A percentile compares a stretch with the other conserved stretches of the same genome.
phyloP scores from a whole-genome alignment of 2,329 filamentous ascomycete genomes.

The Botrytis fragariae region DNA sequence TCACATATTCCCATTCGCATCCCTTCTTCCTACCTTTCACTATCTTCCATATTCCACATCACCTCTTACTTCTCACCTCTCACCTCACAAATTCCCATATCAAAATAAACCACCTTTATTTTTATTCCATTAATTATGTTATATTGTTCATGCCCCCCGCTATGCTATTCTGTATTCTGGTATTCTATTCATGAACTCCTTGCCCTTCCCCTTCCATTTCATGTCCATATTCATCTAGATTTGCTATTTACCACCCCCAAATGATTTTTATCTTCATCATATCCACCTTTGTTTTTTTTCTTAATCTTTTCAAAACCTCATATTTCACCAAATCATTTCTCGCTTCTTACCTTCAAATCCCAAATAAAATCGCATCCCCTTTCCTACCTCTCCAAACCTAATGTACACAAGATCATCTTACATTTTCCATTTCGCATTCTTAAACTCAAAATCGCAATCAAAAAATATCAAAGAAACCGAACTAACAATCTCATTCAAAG shows the following conservation, averaged over 20 bases:
- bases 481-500: constrained; percentile 34
- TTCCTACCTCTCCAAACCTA: constrained; percentile 31
- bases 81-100: not conserved
- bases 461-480: not conserved
- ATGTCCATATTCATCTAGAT: not conserved
- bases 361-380: not conserved
- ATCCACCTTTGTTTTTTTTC: not conserved
- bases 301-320: not conserved
- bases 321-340: not conserved
- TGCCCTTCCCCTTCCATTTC: not conserved
- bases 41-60: not conserved
- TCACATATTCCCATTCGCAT: not conserved
- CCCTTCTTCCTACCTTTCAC: not conserved
- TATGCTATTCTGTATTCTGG: not conserved
- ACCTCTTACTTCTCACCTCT: not conserved
- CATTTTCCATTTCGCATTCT: not conserved
- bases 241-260: not conserved
- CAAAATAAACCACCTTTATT: not conserved
- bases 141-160: not conserved
- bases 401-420: constrained; percentile 37
- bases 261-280: not conserved
- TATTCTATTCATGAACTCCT: not conserved
- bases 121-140: not conserved
- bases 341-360: not conserved
- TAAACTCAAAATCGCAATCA: not conserved